Percentiles rank a stretch among this genome's conserved stretches.
These are phyloP conservation scores for Neurospora sp. DNA, from an alignment of 2,329 filamentous ascomycete genomes.

Conservation along the genomic window DNA sequence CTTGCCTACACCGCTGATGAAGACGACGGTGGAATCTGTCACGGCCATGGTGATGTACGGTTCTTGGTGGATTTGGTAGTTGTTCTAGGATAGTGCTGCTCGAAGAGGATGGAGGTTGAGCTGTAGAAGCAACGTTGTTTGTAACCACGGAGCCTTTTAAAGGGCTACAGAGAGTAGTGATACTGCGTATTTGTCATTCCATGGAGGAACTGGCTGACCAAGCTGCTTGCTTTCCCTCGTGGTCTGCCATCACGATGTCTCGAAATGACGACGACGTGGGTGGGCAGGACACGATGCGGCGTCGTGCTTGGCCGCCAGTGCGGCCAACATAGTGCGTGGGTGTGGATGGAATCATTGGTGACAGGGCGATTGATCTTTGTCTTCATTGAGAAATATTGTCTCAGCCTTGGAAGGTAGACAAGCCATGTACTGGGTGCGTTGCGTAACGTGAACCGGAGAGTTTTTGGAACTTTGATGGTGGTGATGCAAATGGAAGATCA, in stretches of 20 bases:
- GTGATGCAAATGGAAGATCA: neutral
- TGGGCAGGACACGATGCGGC: neutral
- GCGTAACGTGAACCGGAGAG: neutral
- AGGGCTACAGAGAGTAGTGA: neutral
- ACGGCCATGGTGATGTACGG: neutral
- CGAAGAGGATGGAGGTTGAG: neutral
- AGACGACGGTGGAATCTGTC: neutral
- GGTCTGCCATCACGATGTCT: neutral
- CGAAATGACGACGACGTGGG: neutral
- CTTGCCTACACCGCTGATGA: neutral
- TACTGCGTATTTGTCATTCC: neutral
- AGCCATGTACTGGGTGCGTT: neutral
- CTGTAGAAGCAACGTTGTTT: neutral
- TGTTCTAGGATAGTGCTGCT: neutral
- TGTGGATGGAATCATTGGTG: neutral
- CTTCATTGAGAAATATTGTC: neutral
- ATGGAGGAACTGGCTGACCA: neutral
- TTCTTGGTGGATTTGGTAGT: neutral
- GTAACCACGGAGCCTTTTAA: neutral
- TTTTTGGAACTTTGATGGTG: neutral
- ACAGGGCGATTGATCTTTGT: neutral
- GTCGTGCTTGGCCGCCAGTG: neutral
- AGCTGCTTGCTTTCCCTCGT: neutral
- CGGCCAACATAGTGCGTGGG: neutral
- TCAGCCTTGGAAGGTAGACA: neutral